These are phyloP conservation scores for Rachicladosporium sp. DNA, from an alignment of 2,329 filamentous ascomycete species.

Conservation along the genomic window DNA sequence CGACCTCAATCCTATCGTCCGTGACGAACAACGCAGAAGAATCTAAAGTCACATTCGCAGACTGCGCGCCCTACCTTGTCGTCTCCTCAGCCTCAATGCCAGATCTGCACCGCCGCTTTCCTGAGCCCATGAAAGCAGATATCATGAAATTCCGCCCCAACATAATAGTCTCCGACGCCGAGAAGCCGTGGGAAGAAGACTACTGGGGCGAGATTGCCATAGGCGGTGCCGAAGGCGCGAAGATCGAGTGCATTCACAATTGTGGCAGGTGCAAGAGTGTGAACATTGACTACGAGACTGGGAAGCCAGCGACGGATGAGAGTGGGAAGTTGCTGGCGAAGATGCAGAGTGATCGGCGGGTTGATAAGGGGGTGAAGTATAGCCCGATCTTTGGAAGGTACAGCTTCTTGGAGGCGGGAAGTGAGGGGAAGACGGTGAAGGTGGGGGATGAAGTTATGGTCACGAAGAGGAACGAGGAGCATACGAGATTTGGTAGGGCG, in stretches of 20 bases:
- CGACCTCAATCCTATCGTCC: constrained; percentile 10
- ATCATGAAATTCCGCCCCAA: constrained; percentile 37
- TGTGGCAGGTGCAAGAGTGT: constrained; percentile 35
- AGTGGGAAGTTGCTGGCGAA: constrained; percentile 31
- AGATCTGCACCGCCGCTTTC: constrained; percentile 42
- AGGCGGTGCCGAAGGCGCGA: constrained; percentile 1
- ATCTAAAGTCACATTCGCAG: constrained; percentile 51
- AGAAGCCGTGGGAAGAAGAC: constrained; percentile 33
- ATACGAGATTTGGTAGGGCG: constrained; percentile 32
- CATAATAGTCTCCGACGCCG: constrained; percentile 31
- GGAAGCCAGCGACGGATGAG: constrained; percentile 25
- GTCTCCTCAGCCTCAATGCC: constrained; percentile 57
- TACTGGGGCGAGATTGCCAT: constrained; percentile 26
- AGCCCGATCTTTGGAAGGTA: constrained; percentile 38
- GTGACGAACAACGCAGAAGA: background rate
- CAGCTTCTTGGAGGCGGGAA: constrained; percentile 25
- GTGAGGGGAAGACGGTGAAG: constrained; percentile 19
- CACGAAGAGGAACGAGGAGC: constrained; percentile 25
- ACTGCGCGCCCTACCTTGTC: constrained; percentile 64
- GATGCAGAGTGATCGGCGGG: constrained; percentile 31
- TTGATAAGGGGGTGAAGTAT: constrained; percentile 34
- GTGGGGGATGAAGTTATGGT: constrained; percentile 34
- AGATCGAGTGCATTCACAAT: constrained; percentile 31
- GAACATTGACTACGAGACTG: constrained; percentile 37
- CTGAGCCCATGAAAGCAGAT: constrained; percentile 27